Evolutionary conservation across 2,329 filamentous ascomycete genomes (phyloP).

Genomic region (Pestalotiopsis sp.): DNA sequence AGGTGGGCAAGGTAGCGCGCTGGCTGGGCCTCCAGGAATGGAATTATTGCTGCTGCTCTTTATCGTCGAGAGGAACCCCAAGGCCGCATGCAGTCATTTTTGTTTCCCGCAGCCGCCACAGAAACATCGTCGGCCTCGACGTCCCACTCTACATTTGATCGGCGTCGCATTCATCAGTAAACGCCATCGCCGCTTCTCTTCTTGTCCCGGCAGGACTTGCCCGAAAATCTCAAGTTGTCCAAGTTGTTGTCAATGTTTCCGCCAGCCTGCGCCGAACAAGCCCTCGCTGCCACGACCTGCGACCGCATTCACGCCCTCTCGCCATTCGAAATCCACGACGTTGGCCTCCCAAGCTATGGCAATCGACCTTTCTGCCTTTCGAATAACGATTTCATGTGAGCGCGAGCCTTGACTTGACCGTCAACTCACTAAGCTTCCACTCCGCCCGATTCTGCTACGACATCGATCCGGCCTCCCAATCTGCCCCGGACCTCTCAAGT

Average conservation of each 20-base stretch:
- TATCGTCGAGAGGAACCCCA: slow-evolving; percentile 1
- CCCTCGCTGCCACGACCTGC: slow-evolving; percentile 23
- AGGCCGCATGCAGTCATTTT: slow-evolving; percentile 8
- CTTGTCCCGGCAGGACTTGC: background rate
- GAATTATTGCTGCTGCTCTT: slow-evolving; percentile 3
- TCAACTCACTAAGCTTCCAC: slow-evolving; percentile 23
- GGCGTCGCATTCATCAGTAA: slow-evolving; percentile 6
- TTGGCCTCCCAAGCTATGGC: slow-evolving; percentile 30
- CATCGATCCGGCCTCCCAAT: slow-evolving; percentile 13
- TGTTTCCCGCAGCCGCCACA: slow-evolving; percentile 8
- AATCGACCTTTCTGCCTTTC: slow-evolving; percentile 24
- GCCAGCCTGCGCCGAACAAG: slow-evolving; percentile 23
- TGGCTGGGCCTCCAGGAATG: background rate
- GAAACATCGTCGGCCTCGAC: slow-evolving; percentile 13
- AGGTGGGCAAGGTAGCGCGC: background rate
- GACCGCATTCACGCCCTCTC: slow-evolving; percentile 20
- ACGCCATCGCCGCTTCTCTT: background rate
- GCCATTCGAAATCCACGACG: slow-evolving; percentile 1
- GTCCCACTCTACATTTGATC: background rate
- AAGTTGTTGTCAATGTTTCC: slow-evolving; percentile 30
- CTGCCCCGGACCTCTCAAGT: background rate
- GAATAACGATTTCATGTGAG: slow-evolving; percentile 32
- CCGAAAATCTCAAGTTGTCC: slow-evolving; percentile 15
- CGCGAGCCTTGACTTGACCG: slow-evolving; percentile 25
- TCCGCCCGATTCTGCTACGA: background rate